phyloP scores from a whole-genome alignment of 164 flowering plant genomes.

The Macadamia tetraphylla region DNA sequence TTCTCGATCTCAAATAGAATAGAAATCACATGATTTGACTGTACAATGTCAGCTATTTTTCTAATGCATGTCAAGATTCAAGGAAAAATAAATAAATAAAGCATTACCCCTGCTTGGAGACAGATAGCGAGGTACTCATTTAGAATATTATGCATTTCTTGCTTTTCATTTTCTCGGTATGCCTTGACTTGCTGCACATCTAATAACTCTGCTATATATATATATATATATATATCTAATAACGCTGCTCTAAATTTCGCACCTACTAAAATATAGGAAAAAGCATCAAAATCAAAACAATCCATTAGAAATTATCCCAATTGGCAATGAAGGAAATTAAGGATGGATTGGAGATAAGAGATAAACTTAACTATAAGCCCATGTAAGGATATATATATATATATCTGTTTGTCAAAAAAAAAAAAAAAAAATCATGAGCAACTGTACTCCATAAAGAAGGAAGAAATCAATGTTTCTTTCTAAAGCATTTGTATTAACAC shows the following conservation, averaged over 20 bases:
- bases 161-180: conserved; percentile 47
- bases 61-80: too few species aligned
- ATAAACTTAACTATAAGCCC: too few species aligned
- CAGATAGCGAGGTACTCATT: conserved; percentile 47
- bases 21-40: too few species aligned
- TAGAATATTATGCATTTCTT: conserved; percentile 39
- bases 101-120: conserved; percentile 46
- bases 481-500: too few species aligned
- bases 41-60: background rate
- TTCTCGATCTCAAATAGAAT: too few species aligned
- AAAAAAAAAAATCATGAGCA: too few species aligned
- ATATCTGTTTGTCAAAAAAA: too few species aligned
- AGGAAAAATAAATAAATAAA: background rate
- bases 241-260: conserved; percentile 19
- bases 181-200: conserved; percentile 36
- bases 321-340: background rate
- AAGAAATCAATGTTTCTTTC: too few species aligned
- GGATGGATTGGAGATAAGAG: too few species aligned
- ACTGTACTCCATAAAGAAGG: too few species aligned
- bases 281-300: conserved; percentile 2
- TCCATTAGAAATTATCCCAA: background rate
- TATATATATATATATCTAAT: too few species aligned
- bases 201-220: conserved; percentile 26
- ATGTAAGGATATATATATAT: too few species aligned
- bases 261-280: conserved; percentile 48